Percentiles rank a stretch among this genome's conserved stretches.
Conservation (phyloP, 768 basidiomycete genomes). For the Boletellus emodensis region DNA sequence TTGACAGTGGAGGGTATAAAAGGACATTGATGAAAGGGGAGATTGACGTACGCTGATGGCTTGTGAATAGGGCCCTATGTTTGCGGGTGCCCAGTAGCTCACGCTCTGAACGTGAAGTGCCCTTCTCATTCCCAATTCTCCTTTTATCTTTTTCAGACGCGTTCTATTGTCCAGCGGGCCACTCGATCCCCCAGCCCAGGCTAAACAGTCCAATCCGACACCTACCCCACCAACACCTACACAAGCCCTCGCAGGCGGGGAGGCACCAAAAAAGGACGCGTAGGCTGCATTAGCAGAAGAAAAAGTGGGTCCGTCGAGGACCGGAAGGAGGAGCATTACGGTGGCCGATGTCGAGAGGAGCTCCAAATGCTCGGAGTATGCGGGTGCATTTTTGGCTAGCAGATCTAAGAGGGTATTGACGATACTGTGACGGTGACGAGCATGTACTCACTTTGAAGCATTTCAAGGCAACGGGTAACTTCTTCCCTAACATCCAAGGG, state of each 20-base stretch:
- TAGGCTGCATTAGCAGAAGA: conserved; percentile 74
- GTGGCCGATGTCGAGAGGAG: conserved; percentile 38
- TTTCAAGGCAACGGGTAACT: conserved; percentile 61
- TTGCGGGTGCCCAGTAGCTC: conserved; percentile 99
- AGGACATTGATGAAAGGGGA: neutral
- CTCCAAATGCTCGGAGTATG: conserved; percentile 23
- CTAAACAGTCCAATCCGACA: conserved; percentile 76
- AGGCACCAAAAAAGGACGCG: conserved; percentile 76
- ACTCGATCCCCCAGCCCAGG: conserved; percentile 39
- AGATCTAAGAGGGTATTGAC: conserved; percentile 37
- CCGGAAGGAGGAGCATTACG: conserved; percentile 79
- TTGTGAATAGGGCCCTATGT: conserved; percentile 98
- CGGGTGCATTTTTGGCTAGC: conserved; percentile 45
- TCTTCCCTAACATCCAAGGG: conserved; percentile 71
- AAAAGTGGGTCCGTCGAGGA: conserved; percentile 67
- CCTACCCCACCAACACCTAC: conserved; percentile 67
- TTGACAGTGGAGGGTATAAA: neutral
- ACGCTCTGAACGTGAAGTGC: conserved; percentile 92
- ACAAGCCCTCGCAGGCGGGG: conserved; percentile 94
- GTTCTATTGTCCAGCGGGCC: conserved; percentile 12
- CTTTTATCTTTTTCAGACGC: neutral
- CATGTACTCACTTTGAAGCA: conserved; percentile 50
- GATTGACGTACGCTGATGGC: conserved; percentile 64
- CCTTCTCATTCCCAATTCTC: conserved; percentile 43
- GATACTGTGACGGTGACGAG: neutral